These are phyloP conservation scores for Clonostachys rosea DNA, from an alignment of 2,329 filamentous ascomycete genomes.

Conservation along the genomic window DNA sequence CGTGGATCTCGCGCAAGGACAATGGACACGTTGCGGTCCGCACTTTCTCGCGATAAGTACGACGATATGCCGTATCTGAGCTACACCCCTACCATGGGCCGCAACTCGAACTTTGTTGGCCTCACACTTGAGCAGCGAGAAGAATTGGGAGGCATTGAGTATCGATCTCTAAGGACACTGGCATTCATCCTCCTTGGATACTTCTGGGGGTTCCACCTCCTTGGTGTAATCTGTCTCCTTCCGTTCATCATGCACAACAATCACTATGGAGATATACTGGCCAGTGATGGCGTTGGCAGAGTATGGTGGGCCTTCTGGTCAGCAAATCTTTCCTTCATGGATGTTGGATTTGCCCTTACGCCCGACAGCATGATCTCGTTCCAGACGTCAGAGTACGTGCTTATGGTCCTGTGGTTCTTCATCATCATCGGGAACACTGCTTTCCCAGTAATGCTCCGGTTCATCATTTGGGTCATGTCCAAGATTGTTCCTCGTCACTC, in stretches of 20 bases:
- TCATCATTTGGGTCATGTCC: conserved; percentile 82
- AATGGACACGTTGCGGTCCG: conserved; percentile 53
- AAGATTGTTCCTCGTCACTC: conserved; percentile 60
- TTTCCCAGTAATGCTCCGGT: conserved; percentile 90
- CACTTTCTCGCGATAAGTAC: conserved; percentile 44
- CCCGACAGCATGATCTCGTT: conserved; percentile 94
- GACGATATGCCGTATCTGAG: conserved; percentile 80
- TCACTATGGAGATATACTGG: conserved; percentile 63
- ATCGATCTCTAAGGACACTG: conserved; percentile 83
- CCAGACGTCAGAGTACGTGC: conserved; percentile 66
- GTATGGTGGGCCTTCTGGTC: conserved; percentile 95
- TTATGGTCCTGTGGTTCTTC: conserved; percentile 77
- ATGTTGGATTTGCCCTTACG: conserved; percentile 89
- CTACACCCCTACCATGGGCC: conserved; percentile 85
- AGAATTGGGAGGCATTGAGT: conserved; percentile 94
- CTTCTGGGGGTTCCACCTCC: conserved; percentile 76
- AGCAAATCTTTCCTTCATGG: conserved; percentile 83
- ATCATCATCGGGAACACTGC: conserved; percentile 95
- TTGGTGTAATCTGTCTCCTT: conserved; percentile 68
- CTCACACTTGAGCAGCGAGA: conserved; percentile 88
- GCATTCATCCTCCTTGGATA: conserved; percentile 74
- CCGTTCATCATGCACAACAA: conserved; percentile 72
- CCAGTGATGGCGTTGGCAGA: conserved; percentile 53
- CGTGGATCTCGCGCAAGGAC: conserved; percentile 38
- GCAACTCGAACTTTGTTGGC: conserved; percentile 90